These are phyloP conservation scores for Wallacemonas collosoma DNA, from an alignment of 208 protist genomes.

Conservation along the genomic window DNA sequence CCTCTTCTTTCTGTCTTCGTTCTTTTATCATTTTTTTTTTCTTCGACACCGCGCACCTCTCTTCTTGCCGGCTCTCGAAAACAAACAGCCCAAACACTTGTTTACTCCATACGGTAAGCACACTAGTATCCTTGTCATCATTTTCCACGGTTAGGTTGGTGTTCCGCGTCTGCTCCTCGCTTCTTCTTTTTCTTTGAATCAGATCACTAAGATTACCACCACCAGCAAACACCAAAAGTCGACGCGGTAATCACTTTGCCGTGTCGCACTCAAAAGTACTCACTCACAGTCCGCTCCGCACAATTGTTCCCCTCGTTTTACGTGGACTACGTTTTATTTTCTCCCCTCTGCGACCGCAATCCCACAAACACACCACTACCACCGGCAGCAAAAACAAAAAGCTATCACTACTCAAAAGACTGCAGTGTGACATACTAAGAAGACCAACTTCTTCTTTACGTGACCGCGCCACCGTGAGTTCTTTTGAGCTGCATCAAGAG, in stretches of 20 bases:
- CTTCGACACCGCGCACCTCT: too few species aligned
- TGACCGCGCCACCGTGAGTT: too few species aligned
- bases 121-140: slow-evolving; percentile 14
- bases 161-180: neutral
- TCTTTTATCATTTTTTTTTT: too few species aligned
- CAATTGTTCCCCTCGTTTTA: slow-evolving; percentile 10
- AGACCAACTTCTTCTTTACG: neutral
- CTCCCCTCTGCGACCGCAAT: too few species aligned
- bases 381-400: too few species aligned
- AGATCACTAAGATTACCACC: too few species aligned
- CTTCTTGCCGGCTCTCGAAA: neutral
- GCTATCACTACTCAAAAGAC: too few species aligned
- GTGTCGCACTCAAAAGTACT: neutral
- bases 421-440: neutral
- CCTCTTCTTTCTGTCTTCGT: too few species aligned
- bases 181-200: too few species aligned
- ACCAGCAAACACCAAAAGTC: neutral
- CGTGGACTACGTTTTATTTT: too few species aligned
- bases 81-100: slow-evolving; percentile 2
- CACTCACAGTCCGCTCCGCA: neutral
- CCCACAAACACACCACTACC: too few species aligned
- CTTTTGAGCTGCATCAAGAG: too few species aligned
- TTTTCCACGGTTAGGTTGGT: neutral
- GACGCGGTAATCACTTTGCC: neutral
- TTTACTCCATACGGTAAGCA: neutral